Evolutionary conservation across 148 eudicot species (phyloP).

Genomic region (Vaccinium corymbosum): DNA sequence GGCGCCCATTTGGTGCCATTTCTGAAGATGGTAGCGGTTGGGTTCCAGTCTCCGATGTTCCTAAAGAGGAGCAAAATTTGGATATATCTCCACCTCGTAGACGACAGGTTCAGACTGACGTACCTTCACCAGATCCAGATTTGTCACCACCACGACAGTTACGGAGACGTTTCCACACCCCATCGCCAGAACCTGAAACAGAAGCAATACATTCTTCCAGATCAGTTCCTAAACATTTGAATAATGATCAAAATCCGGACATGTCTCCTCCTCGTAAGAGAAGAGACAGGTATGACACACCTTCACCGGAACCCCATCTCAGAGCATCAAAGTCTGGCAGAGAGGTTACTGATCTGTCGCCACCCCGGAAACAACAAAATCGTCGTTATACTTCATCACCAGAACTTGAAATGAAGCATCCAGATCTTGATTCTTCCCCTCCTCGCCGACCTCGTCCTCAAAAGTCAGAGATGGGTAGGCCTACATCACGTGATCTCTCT

Average conservation of each 20-base stretch:
- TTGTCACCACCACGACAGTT: slow-evolving; percentile 49
- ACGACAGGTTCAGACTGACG: slow-evolving; percentile 33
- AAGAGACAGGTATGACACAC: slow-evolving; percentile 21
- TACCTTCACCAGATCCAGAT: slow-evolving; percentile 47
- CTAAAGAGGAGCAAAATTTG: slow-evolving; percentile 28
- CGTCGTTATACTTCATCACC: not conserved
- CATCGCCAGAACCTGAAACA: slow-evolving; percentile 37
- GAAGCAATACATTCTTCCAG: slow-evolving; percentile 7
- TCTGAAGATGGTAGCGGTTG: slow-evolving; percentile 99
- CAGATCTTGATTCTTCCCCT: slow-evolving; percentile 41
- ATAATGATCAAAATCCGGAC: slow-evolving; percentile 14
- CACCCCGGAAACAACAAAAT: not conserved
- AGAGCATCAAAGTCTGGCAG: slow-evolving; percentile 24
- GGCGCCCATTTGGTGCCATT: slow-evolving; percentile 60
- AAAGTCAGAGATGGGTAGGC: slow-evolving; percentile 10
- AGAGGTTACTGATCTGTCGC: not conserved
- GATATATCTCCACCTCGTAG: slow-evolving; percentile 63
- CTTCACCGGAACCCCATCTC: slow-evolving; percentile 26
- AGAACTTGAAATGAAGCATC: slow-evolving; percentile 19
- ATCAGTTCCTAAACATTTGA: slow-evolving; percentile 3
- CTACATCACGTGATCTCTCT: slow-evolving; percentile 13
- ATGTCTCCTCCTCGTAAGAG: slow-evolving; percentile 36
- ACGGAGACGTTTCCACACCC: slow-evolving; percentile 30
- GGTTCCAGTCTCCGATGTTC: slow-evolving; percentile 58
- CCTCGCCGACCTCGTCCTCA: slow-evolving; percentile 29